Evolutionary conservation across 306 rosid genomes (phyloP), one percentile per base, ranked within the genome.

Genomic region (Begonia peltatifolia): DNA sequence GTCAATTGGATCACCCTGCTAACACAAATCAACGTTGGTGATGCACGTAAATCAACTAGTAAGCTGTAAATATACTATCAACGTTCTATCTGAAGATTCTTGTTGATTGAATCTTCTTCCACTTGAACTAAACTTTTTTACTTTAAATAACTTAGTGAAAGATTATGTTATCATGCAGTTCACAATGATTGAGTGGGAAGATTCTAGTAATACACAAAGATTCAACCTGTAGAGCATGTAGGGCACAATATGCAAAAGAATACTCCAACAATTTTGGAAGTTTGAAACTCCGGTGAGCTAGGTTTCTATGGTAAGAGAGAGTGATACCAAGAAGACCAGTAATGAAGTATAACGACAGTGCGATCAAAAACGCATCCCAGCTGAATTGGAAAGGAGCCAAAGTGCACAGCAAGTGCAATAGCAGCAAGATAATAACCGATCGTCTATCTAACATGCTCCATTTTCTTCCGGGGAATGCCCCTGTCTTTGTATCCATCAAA

Each of bases 251-350:
- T 48, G 97, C 93, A 74, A 80, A 89, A 25, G 58, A 44, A 72
- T 84, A 89, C 52, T 84, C 97, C n/a, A 89, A 87, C 87, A 81
- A 84, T 53, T 82, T 84, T 20, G 94, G 97, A 55, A 89, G 77
- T 69, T 78, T 80, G 69, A 89, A 82, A 67, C 95, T 89, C 56
- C 61, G 65, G 41, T 89, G 97, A 20, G 97, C 79, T 38, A 89
- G 94, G 63, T 89, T 68, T 67, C 95, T 76, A 50, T 85, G 97
- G 23, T 62, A 89, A 35, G 94, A 89, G 2, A 83, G 66, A 9
- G 85, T 82, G 46, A 82, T 78, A 2, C 94, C 95, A 57, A 85
- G 71, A 5, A 80, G 77, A 15, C 94, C 90, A 0, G 87, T 89
- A 25, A 80, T 70, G 54, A 72, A 36, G 59, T 79, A 74, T 15